Conservation (phyloP, 139 green algal species). For the Micractinium conductrix region DNA sequence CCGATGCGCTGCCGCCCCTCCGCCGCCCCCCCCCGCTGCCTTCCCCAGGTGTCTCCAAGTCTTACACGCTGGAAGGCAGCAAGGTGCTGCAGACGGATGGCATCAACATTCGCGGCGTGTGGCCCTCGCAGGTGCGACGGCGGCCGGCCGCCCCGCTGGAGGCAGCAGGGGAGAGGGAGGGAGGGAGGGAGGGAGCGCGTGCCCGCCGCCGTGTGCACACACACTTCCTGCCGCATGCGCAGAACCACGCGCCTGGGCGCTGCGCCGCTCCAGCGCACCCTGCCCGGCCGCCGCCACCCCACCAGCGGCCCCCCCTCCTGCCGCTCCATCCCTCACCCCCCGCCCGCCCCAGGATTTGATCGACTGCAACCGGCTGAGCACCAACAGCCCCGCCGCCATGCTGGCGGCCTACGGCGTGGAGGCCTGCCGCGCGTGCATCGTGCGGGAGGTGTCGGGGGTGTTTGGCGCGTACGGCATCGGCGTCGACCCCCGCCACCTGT, state of each 20-base stretch:
- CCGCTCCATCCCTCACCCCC: not conserved
- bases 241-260: too few relatives aligned
- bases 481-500: constrained; percentile 94
- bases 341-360: constrained; percentile 46
- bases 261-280: too few relatives aligned
- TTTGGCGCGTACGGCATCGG: constrained; percentile 98
- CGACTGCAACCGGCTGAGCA: constrained; percentile 62
- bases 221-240: not conserved
- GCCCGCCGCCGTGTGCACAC: not conserved
- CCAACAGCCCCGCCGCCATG: constrained; percentile 83
- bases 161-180: too few relatives aligned
- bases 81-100: constrained; percentile 92
- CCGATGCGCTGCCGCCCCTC: too few relatives aligned
- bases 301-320: too few relatives aligned
- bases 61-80: constrained; percentile 80
- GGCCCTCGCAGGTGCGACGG: constrained; percentile 54
- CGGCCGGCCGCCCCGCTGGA: too few relatives aligned
- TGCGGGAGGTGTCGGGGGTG: constrained; percentile 82
- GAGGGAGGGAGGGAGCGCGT: too few relatives aligned
- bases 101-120: constrained; percentile 88
- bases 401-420: constrained; percentile 91
- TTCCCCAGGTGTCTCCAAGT: constrained; percentile 64
- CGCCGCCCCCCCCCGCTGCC: not conserved
- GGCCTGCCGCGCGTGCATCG: constrained; percentile 87
- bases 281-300: not conserved